These are phyloP conservation scores for Spathaspora passalidarum DNA, from an alignment of 805 yeast species.

Conservation along the genomic window DNA sequence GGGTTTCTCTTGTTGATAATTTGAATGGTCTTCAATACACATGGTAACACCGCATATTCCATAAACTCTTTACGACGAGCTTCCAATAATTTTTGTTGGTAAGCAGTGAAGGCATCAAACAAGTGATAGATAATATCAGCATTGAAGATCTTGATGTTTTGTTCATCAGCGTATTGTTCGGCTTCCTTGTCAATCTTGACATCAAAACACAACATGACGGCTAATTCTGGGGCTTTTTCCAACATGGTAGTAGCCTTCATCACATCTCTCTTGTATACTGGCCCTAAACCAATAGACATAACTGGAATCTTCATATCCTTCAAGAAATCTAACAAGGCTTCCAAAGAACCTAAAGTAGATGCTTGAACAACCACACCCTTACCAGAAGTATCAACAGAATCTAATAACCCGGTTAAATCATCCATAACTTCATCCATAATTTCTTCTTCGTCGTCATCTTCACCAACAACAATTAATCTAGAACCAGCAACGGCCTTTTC, in stretches of 20 bases:
- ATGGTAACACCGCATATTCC: slow-evolving; percentile 90
- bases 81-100: slow-evolving; percentile 85
- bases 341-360: slow-evolving; percentile 95
- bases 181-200: slow-evolving; percentile 97
- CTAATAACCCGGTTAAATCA: slow-evolving; percentile 90
- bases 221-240: slow-evolving; percentile 92
- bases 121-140: slow-evolving; percentile 96
- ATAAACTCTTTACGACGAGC: slow-evolving; percentile 84
- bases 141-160: slow-evolving; percentile 85
- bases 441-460: slow-evolving; percentile 97
- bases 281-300: slow-evolving; percentile 97
- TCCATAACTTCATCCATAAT: slow-evolving; percentile 98
- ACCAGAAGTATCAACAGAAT: slow-evolving; percentile 92
- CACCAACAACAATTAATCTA: slow-evolving; percentile 89
- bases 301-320: slow-evolving; percentile 99
- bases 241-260: slow-evolving; percentile 97
- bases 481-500: slow-evolving; percentile 99
- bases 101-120: slow-evolving; percentile 91
- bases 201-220: slow-evolving; percentile 98
- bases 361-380: slow-evolving; percentile 99
- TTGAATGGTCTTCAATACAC: slow-evolving; percentile 91
- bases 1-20: slow-evolving; percentile 98
- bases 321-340: slow-evolving; percentile 93
- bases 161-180: slow-evolving; percentile 94
- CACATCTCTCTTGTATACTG: slow-evolving; percentile 96